Percentiles rank a stretch among this genome's conserved stretches.
phyloP scores from a whole-genome alignment of 208 protist species.

The Endotrypanum monterogeii region DNA sequence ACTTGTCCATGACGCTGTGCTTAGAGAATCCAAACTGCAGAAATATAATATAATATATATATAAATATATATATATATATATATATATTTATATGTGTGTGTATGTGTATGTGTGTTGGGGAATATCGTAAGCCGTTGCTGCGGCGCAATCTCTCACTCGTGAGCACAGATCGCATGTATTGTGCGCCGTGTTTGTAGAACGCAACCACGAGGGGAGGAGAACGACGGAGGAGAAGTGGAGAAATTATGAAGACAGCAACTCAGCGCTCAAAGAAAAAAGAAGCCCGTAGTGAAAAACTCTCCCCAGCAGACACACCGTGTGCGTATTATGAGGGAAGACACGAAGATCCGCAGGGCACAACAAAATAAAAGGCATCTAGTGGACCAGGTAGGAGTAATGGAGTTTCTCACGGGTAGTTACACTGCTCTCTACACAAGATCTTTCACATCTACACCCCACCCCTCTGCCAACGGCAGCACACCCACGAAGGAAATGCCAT shows the following conservation, averaged over 20 bases:
- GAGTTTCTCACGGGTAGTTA: too few relatives aligned
- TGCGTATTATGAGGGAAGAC: not conserved
- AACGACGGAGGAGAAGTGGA: not conserved
- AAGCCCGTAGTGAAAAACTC: not conserved
- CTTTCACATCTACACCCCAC: not conserved
- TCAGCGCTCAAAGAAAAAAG: too few relatives aligned
- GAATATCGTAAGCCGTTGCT: not conserved
- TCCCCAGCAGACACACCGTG: too few relatives aligned
- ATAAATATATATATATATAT: too few relatives aligned
- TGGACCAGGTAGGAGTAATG: too few relatives aligned
- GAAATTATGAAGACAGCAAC: not conserved
- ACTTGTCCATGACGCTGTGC: slow-evolving; percentile 9
- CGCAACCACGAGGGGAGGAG: not conserved
- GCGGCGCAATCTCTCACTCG: too few relatives aligned
- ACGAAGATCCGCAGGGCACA: not conserved
- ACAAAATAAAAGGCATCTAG: not conserved
- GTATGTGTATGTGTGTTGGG: not conserved
- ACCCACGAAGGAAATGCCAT: not conserved
- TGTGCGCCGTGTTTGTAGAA: too few relatives aligned
- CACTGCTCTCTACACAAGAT: too few relatives aligned
- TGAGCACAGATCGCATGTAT: too few relatives aligned
- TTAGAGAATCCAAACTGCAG: slow-evolving; percentile 8
- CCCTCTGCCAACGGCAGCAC: not conserved
- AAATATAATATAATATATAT: not conserved
- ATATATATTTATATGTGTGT: slow-evolving; percentile 5